Conservation (phyloP, 139 green algal species). For the Pseudopediastrum boryanum region DNA sequence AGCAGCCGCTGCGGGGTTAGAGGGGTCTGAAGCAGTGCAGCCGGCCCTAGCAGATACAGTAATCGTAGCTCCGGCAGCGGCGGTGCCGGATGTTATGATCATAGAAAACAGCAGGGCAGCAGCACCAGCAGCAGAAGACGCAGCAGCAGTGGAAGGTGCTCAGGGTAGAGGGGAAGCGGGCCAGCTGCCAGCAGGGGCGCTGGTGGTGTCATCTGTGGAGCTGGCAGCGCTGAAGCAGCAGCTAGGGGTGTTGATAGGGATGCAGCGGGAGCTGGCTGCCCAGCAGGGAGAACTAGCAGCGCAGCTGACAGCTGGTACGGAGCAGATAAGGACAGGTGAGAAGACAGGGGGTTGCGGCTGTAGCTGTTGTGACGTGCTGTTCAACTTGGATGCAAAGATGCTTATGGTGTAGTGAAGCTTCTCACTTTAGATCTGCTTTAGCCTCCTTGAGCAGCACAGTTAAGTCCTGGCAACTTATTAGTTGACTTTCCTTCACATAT, state of each 20-base stretch:
- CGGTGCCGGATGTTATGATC: background rate
- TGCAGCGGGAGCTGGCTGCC: constrained; percentile 49
- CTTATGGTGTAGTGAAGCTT: no score
- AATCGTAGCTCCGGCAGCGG: background rate
- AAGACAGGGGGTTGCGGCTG: no score
- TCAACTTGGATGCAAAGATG: no score
- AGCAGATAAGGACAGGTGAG: constrained; percentile 10
- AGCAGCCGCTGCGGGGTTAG: background rate
- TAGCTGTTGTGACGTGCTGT: no score
- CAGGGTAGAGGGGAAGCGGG: background rate
- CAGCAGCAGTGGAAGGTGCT: background rate
- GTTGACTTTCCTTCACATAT: no score
- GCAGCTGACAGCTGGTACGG: constrained; percentile 23
- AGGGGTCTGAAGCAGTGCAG: background rate
- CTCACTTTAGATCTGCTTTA: no score
- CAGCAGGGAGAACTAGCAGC: no score
- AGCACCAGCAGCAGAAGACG: constrained; percentile 19
- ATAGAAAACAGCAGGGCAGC: background rate
- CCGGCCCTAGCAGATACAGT: background rate
- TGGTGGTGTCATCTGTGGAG: background rate
- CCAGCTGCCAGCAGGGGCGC: background rate
- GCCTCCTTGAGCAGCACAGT: no score
- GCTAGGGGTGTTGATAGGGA: constrained; percentile 29
- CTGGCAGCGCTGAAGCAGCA: constrained; percentile 31
- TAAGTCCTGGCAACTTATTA: no score